phyloP scores from a whole-genome alignment of 257 asterid genomes.

The Solanum acaule region DNA sequence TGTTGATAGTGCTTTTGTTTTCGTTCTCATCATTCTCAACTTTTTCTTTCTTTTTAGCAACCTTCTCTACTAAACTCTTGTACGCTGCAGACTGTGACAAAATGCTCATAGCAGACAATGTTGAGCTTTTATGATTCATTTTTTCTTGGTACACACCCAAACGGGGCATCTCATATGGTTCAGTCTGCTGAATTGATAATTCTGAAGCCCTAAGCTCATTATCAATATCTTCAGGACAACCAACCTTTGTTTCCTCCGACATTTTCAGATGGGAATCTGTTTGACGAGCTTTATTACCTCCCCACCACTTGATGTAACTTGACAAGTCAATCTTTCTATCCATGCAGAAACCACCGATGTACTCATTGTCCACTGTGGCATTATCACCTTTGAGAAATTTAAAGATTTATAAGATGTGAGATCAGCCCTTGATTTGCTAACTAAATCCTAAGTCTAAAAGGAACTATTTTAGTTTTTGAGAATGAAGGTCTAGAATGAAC shows the following conservation, averaged over 20 bases:
- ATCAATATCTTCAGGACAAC: slow-evolving; percentile 52
- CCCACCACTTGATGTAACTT: slow-evolving; percentile 96
- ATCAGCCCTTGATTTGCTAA: slow-evolving; percentile 1
- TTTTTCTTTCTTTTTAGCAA: slow-evolving; percentile 51
- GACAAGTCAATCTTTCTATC: slow-evolving; percentile 91
- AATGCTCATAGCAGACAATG: slow-evolving; percentile 65
- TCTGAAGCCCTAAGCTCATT: slow-evolving; percentile 65
- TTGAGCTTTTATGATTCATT: slow-evolving; percentile 38
- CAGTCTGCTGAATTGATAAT: slow-evolving; percentile 49
- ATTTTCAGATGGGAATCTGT: slow-evolving; percentile 52
- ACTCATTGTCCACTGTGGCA: slow-evolving; percentile 49
- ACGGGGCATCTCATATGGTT: slow-evolving; percentile 90
- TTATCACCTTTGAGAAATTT: slow-evolving; percentile 49
- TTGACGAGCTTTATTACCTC: slow-evolving; percentile 47
- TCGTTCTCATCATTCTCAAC: slow-evolving; percentile 71
- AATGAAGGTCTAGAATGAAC: neutral
- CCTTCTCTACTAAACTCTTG: slow-evolving; percentile 69
- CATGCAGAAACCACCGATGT: slow-evolving; percentile 45
- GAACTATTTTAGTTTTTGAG: neutral
- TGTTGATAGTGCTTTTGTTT: slow-evolving; percentile 43
- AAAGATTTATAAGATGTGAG: slow-evolving; percentile 5
- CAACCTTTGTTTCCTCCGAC: slow-evolving; percentile 51
- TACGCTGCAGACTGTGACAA: slow-evolving; percentile 72
- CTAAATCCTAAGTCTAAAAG: neutral
- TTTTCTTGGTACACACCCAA: slow-evolving; percentile 63